These are phyloP conservation scores for Ogataea kodamae DNA, from an alignment of 805 yeast genomes.

Conservation along the genomic window DNA sequence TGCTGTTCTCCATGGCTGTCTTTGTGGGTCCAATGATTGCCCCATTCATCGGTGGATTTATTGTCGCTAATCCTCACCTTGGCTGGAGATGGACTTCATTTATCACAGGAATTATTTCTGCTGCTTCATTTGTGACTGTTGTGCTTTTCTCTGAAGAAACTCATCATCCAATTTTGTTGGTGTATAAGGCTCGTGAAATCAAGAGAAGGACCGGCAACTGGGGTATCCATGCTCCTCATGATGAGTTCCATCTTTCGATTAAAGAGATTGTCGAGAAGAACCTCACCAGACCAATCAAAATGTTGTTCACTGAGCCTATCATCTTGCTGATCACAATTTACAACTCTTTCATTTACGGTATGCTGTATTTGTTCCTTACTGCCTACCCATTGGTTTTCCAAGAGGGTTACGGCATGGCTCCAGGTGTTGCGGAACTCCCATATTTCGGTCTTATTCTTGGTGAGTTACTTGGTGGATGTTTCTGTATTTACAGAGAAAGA, in stretches of 20 bases:
- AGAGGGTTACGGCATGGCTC: constrained; percentile 55
- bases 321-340: constrained; percentile 64
- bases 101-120: constrained; percentile 60
- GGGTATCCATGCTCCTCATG: constrained; percentile 80
- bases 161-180: constrained; percentile 66
- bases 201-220: constrained; percentile 73
- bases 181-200: constrained; percentile 57
- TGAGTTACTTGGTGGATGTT: constrained; percentile 51
- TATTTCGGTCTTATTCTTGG: constrained; percentile 76
- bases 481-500: constrained; percentile 53
- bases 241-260: constrained; percentile 52
- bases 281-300: constrained; percentile 60
- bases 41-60: constrained; percentile 75
- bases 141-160: constrained; percentile 59
- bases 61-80: constrained; percentile 47
- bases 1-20: constrained; percentile 67
- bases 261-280: constrained; percentile 61
- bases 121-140: constrained; percentile 34
- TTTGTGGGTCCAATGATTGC: constrained; percentile 79
- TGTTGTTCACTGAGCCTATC: constrained; percentile 72
- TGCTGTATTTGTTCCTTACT: constrained; percentile 66
- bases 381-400: constrained; percentile 74
- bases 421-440: constrained; percentile 73
- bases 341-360: constrained; percentile 77
- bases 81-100: constrained; percentile 87